Conservation (phyloP, 1,284 basidiomycete species). For the Naganishia sp. region DNA sequence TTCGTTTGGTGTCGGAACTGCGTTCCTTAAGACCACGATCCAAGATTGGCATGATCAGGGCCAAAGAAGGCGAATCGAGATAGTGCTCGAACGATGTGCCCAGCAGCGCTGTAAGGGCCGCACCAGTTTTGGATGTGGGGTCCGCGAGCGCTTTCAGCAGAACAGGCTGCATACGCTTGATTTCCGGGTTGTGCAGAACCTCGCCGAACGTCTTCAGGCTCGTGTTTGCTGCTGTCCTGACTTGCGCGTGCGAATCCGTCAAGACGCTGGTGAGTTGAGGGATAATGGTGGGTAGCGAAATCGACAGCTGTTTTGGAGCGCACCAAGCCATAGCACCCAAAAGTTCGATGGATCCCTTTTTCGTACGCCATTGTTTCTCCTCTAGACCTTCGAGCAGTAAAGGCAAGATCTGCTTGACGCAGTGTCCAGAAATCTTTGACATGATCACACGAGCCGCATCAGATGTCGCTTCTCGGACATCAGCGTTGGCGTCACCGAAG, state of each 20-base stretch:
- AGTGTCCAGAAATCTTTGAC: constrained; percentile 87
- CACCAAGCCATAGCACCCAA: constrained; percentile 99
- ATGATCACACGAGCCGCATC: constrained; percentile 94
- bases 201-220: constrained; percentile 98
- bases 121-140: constrained; percentile 81
- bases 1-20: constrained; percentile 90
- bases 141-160: constrained; percentile 96
- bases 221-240: constrained; percentile 87
- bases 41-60: constrained; percentile 91
- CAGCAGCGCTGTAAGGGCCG: constrained; percentile 77
- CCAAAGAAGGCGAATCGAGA: constrained; percentile 97
- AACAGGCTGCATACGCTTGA: constrained; percentile 86
- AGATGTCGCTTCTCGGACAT: constrained; percentile 92
- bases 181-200: constrained; percentile 91
- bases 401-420: constrained; percentile 92
- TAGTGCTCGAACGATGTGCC: constrained; percentile 98
- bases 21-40: constrained; percentile 91
- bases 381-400: constrained; percentile 87
- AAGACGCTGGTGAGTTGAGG: constrained; percentile 91
- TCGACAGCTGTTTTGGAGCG: constrained; percentile 90
- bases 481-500: constrained; percentile 86
- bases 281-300: constrained; percentile 94
- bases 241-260: constrained; percentile 97
- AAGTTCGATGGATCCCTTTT: constrained; percentile 96
- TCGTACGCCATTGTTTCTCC: constrained; percentile 98